phyloP scores from a whole-genome alignment of 179 eudicot species.

The Corrigiola litoralis region DNA sequence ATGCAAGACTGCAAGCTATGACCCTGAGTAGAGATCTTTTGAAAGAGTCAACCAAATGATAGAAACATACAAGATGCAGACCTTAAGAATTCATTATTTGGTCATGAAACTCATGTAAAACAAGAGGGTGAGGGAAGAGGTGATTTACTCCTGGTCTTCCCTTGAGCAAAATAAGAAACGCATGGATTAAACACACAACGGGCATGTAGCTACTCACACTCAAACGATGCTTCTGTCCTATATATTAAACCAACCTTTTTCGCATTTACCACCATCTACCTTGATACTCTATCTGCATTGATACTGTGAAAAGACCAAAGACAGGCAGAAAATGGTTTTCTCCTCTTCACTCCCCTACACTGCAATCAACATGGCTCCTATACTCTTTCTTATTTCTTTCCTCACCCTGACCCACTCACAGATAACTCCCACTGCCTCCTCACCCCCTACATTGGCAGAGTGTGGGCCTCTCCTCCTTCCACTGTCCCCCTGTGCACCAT shows the following conservation, averaged over 20 bases:
- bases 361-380: background rate
- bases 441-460: conserved; percentile 33
- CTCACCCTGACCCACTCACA: conserved; percentile 25
- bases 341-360: background rate
- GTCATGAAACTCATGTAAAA: too few relatives aligned
- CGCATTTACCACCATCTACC: background rate
- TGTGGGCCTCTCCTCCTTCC: conserved; percentile 50
- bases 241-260: background rate
- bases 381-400: conserved; percentile 7
- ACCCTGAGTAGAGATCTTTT: too few relatives aligned
- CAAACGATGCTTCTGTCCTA: conserved; percentile 5
- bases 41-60: too few relatives aligned
- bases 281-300: background rate
- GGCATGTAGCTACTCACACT: conserved; percentile 23
- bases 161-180: conserved; percentile 19
- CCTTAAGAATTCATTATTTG: too few relatives aligned
- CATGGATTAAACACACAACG: conserved; percentile 27
- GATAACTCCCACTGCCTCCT: conserved; percentile 16
- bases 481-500: conserved; percentile 56
- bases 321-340: conserved; percentile 10
- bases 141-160: too few relatives aligned
- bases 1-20: too few relatives aligned
- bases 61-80: too few relatives aligned
- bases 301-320: background rate
- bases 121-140: too few relatives aligned